Percentiles rank a stretch among this genome's conserved stretches.
phyloP scores from a whole-genome alignment of 441 rosid genomes.

The Aleurites moluccanus region DNA sequence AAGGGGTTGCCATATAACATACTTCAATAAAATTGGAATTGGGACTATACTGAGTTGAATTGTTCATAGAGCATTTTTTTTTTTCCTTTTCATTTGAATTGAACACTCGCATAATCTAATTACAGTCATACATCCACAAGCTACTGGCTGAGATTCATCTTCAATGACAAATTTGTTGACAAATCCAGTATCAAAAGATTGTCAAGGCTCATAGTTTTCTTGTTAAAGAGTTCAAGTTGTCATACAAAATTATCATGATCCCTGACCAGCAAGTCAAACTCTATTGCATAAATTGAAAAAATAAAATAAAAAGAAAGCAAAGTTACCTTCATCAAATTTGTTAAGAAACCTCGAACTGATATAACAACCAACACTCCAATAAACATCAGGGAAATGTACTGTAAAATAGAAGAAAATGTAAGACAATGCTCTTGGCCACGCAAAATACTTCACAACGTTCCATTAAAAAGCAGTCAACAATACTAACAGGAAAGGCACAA shows the following conservation, averaged over 20 bases:
- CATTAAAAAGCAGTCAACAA: not conserved
- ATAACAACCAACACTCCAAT: conserved; percentile 93
- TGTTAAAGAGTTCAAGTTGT: not conserved
- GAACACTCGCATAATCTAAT: not conserved
- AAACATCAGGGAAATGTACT: conserved; percentile 93
- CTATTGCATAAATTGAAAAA: conserved; percentile 6
- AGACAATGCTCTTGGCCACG: conserved; percentile 17
- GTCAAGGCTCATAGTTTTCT: not conserved
- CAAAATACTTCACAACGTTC: conserved; percentile 6
- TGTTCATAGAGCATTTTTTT: not conserved
- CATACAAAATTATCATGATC: not conserved
- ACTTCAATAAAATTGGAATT: not conserved
- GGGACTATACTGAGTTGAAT: not conserved
- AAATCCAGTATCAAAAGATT: not conserved
- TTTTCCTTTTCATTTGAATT: not conserved
- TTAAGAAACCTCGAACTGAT: conserved; percentile 95
- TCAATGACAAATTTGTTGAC: not conserved
- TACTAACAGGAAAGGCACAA: not conserved
- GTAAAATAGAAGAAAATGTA: conserved; percentile 34
- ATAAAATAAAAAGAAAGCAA: conserved; percentile 12
- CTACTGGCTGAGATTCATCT: conserved; percentile 7
- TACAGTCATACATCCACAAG: conserved; percentile 5
- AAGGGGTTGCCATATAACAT: not conserved
- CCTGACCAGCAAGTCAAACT: not conserved
- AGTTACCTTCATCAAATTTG: conserved; percentile 96